Evolutionary conservation across 345 rosid species (phyloP).

Genomic region (Psidium friedrichsthalianum): DNA sequence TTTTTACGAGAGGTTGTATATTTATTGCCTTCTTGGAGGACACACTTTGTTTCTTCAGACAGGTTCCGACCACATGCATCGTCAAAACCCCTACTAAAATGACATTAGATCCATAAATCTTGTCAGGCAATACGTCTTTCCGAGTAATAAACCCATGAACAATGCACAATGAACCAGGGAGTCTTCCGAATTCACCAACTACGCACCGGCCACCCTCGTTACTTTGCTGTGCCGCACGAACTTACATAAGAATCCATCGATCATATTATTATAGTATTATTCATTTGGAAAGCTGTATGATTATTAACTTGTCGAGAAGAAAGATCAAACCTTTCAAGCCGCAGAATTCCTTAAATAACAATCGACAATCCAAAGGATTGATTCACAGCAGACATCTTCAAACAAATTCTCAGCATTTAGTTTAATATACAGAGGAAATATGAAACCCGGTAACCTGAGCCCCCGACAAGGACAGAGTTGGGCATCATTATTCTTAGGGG

Average conservation of each 20-base stretch:
- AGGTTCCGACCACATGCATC: neutral
- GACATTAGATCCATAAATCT: neutral
- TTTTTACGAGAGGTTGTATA: neutral
- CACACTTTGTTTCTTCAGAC: neutral
- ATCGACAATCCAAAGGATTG: neutral
- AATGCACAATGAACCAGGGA: neutral
- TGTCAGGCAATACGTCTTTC: neutral
- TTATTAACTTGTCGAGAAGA: neutral
- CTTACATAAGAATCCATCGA: neutral
- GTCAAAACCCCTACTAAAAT: neutral
- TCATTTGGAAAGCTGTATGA: neutral
- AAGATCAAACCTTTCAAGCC: neutral
- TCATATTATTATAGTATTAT: neutral
- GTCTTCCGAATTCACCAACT: neutral
- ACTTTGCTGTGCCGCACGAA: neutral
- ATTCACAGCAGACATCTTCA: neutral
- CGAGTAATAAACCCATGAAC: neutral
- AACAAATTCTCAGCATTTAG: neutral
- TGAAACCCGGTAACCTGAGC: neutral
- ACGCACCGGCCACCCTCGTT: neutral
- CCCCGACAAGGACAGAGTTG: neutral
- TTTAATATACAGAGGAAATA: neutral
- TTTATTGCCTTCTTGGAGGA: neutral
- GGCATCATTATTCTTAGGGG: neutral
- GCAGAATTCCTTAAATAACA: too few species aligned